Evolutionary conservation across 2,329 filamentous ascomycete species (phyloP), one percentile per base, ranked within the genome.

Genomic region (Xylariaceae sp.): DNA sequence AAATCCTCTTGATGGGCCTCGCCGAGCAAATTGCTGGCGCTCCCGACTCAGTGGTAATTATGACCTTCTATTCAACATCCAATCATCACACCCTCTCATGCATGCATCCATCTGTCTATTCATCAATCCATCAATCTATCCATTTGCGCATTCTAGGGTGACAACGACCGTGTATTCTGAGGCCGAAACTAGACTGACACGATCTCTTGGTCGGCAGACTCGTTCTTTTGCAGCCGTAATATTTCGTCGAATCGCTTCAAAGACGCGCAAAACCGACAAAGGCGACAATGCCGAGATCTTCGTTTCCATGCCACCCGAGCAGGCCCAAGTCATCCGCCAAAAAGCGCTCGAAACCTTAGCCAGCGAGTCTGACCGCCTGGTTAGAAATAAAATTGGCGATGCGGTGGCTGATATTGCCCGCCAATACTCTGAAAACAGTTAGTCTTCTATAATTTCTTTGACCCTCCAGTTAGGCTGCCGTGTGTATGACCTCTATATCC

Each of bases 321-420:
- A 94, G 69, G 86, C 87, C 60, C 77, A 83, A 47, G 86, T 84
- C 45, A 95, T 97, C 65, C 85, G 91, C 63, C 81, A 87, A 66
- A 96, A 92, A 71, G 77, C 97, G 54, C 80, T 97, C 40, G 82
- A 92, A 66, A 85, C 84, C 49, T 78, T 96, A 49, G 83, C 83
- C 54, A 78, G 77, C 57, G 94, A 97, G 74, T 76, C 81, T 19
- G 82, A 88, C 58, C 81, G 85, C 57, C 77, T 82, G 37, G 88
- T 96, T 44, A 82, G 94, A 65, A 94, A 96, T 76, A 99, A 99
- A 74, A 88, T 97, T 68, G 94, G 92, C 64, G 94, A 99, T 73
- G 91, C 92, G n/a, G 88, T 97, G 58, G 94, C 94, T 21, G 94
- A 99, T 73, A 80, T 99, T 56, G 94, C 92, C 42, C 85, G 94